phyloP scores from a whole-genome alignment of 768 basidiomycete species.

The Termitomyces sp. region DNA sequence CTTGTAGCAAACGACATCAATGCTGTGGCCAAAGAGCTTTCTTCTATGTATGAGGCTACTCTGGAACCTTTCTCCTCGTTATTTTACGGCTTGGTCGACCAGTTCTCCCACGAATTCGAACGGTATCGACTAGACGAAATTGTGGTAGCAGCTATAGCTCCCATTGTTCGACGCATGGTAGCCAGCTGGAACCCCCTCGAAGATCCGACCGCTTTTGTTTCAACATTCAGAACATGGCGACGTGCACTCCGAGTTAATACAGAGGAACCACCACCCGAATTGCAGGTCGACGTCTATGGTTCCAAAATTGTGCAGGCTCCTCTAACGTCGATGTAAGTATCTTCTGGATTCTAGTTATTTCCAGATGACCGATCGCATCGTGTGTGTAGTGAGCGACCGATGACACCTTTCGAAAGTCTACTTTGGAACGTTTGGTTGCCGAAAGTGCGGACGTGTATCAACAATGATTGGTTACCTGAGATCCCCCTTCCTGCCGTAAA shows the following conservation, averaged over 20 bases:
- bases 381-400: constrained; percentile 49
- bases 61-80: constrained; percentile 70
- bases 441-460: constrained; percentile 87
- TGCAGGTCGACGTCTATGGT: constrained; percentile 60
- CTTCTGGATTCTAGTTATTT: not conserved
- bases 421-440: constrained; percentile 97
- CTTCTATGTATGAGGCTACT: constrained; percentile 65
- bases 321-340: constrained; percentile 35
- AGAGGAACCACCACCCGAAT: constrained; percentile 37
- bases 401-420: constrained; percentile 95
- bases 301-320: constrained; percentile 30
- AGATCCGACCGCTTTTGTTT: constrained; percentile 61
- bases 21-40: constrained; percentile 57
- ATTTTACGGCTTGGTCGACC: constrained; percentile 68
- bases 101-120: constrained; percentile 74
- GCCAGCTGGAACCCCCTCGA: constrained; percentile 81
- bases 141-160: constrained; percentile 88
- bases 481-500: constrained; percentile 73
- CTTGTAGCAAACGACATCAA: constrained; percentile 72
- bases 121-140: constrained; percentile 84
- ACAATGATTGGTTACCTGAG: constrained; percentile 89
- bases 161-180: constrained; percentile 72
- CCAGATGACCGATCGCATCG: constrained; percentile 6
- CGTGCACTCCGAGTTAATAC: constrained; percentile 59
- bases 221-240: constrained; percentile 70